Percentiles rank a stretch among this genome's conserved stretches.
phyloP scores from a whole-genome alignment of 805 yeast species.

The Kazachstania bromeliacearum region DNA sequence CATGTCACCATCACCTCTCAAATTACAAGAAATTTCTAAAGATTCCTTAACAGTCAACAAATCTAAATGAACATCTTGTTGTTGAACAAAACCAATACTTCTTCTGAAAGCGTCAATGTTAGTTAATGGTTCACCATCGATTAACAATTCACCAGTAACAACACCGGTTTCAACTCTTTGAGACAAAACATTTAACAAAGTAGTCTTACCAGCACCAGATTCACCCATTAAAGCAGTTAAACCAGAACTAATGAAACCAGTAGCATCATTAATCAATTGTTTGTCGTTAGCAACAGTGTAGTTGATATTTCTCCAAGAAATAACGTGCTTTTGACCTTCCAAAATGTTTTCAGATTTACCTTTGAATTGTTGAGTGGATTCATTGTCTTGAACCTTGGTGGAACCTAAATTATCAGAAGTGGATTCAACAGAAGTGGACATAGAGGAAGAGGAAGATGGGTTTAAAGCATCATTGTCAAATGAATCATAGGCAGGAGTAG shows the following conservation, averaged over 20 bases:
- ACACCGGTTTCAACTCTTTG: conserved; percentile 46
- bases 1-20: conserved; percentile 34
- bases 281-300: conserved; percentile 37
- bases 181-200: conserved; percentile 45
- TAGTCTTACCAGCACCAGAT: conserved; percentile 60
- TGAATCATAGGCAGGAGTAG: not conserved
- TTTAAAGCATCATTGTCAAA: not conserved
- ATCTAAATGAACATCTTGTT: conserved; percentile 46
- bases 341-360: not conserved
- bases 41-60: conserved; percentile 47
- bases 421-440: conserved; percentile 9
- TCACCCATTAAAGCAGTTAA: conserved; percentile 54
- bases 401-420: conserved; percentile 4
- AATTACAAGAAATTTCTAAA: conserved; percentile 40
- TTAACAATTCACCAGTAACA: conserved; percentile 49
- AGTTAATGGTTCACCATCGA: conserved; percentile 43
- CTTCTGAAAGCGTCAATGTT: conserved; percentile 38
- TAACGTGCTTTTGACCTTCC: conserved; percentile 34
- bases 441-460: conserved; percentile 7
- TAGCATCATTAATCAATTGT: conserved; percentile 35
- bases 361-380: conserved; percentile 8
- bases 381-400: conserved; percentile 2
- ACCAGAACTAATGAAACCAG: conserved; percentile 67
- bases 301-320: conserved; percentile 54
- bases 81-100: conserved; percentile 51